Percentiles rank a stretch among this genome's conserved stretches.
These are phyloP conservation scores for Hirsutella minnesotensis DNA, from an alignment of 2,329 filamentous ascomycete species.

Conservation along the genomic window DNA sequence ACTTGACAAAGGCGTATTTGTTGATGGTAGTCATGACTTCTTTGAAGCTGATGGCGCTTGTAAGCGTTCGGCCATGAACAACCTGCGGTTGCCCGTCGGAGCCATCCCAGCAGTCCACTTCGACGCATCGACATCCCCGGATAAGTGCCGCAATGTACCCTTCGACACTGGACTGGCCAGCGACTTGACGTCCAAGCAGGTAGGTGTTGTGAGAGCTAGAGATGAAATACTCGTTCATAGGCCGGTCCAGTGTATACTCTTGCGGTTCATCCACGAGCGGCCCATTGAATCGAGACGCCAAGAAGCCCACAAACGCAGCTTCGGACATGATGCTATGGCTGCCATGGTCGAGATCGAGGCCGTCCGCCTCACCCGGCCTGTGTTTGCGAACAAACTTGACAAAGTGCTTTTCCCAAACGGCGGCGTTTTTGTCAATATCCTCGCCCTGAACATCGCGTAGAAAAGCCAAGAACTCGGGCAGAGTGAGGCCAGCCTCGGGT, in stretches of 20 bases:
- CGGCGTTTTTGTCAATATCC: conserved; percentile 53
- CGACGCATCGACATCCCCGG: conserved; percentile 85
- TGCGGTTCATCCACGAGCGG: conserved; percentile 50
- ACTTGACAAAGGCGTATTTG: conserved; percentile 83
- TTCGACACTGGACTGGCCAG: conserved; percentile 83
- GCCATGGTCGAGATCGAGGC: conserved; percentile 29
- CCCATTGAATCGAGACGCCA: conserved; percentile 64
- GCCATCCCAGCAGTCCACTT: conserved; percentile 98
- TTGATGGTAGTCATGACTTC: conserved; percentile 90
- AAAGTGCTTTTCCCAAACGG: conserved; percentile 63
- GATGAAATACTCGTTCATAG: conserved; percentile 94
- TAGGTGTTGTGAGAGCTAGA: conserved; percentile 99
- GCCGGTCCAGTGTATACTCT: conserved; percentile 59
- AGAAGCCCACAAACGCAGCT: conserved; percentile 64
- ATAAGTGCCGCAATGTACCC: conserved; percentile 85
- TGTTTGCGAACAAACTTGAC: conserved; percentile 53
- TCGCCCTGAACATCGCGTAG: conserved; percentile 63
- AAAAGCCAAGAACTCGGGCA: conserved; percentile 65
- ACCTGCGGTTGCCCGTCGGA: conserved; percentile 78
- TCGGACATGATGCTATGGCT: conserved; percentile 55
- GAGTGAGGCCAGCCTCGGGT: conserved; percentile 52
- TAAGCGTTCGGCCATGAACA: conserved; percentile 81
- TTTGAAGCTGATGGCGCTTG: conserved; percentile 75
- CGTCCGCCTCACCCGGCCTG: conserved; percentile 31
- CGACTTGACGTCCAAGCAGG: conserved; percentile 79